A percentile compares a stretch with the other conserved stretches of the same genome.
phyloP scores from a whole-genome alignment of 2,329 filamentous ascomycete species.

The Ophiosphaerella herpotricha region DNA sequence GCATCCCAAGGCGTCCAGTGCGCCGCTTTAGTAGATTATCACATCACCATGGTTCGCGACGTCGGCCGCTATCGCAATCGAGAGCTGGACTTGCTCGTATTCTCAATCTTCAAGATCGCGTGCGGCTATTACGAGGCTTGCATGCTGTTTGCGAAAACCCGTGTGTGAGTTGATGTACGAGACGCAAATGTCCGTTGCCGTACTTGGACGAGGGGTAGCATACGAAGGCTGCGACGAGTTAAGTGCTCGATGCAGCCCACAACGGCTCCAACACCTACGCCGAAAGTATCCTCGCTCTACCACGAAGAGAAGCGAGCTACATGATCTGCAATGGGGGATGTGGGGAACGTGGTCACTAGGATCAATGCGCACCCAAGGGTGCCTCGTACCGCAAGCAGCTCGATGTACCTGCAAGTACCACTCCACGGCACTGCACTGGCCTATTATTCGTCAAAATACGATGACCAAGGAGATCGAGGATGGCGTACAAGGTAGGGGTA shows the following conservation, averaged over 20 bases:
- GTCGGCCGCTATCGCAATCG: constrained; percentile 9
- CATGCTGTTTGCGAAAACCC: constrained; percentile 23
- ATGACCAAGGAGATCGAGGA: constrained; percentile 17
- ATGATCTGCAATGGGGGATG: constrained; percentile 37
- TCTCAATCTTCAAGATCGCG: constrained; percentile 16
- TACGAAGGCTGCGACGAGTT: constrained; percentile 24
- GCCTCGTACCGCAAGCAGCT: constrained; percentile 20
- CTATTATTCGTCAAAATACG: constrained; percentile 25
- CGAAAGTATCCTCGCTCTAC: constrained; percentile 17
- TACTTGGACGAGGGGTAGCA: constrained; percentile 15
- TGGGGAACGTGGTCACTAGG: constrained; percentile 35
- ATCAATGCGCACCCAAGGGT: constrained; percentile 17
- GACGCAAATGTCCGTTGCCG: constrained; percentile 19
- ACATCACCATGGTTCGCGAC: constrained; percentile 14
- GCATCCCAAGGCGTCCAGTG: constrained; percentile 1
- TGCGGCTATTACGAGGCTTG: constrained; percentile 26
- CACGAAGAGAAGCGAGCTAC: constrained; percentile 26
- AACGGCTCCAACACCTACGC: constrained; percentile 23
- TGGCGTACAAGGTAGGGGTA: constrained; percentile 17
- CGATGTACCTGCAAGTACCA: constrained; percentile 35
- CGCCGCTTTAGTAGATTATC: constrained; percentile 1
- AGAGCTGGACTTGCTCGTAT: constrained; percentile 1
- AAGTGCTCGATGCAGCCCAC: constrained; percentile 14
- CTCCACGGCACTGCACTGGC: constrained; percentile 14
- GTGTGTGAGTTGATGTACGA: constrained; percentile 8